Evolutionary conservation across 805 yeast genomes (phyloP).

Genomic region (Ogataea trehaloabstinens): DNA sequence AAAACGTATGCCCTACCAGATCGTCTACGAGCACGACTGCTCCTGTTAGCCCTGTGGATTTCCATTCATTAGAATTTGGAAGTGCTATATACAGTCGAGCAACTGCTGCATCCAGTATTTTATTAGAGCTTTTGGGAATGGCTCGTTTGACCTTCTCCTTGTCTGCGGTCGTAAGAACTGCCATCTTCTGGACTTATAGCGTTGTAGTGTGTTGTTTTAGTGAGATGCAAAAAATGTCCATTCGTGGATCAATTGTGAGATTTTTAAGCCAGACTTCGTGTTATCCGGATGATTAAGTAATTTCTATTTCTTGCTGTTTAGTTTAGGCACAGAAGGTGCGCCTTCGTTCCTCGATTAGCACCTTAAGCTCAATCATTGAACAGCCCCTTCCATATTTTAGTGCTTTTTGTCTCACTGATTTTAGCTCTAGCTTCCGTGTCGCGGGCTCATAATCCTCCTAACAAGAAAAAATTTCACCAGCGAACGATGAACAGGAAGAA

Average conservation of each 20-base stretch:
- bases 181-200: slow-evolving; percentile 24
- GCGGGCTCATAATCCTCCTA: too few relatives aligned
- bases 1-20: slow-evolving; percentile 89
- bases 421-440: too few relatives aligned
- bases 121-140: slow-evolving; percentile 83
- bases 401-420: too few relatives aligned
- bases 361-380: too few relatives aligned
- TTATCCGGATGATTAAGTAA: too few relatives aligned
- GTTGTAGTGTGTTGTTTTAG: not conserved
- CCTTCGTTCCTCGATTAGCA: too few relatives aligned
- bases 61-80: slow-evolving; percentile 81
- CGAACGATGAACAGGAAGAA: too few relatives aligned
- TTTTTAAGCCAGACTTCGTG: not conserved
- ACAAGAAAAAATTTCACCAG: too few relatives aligned
- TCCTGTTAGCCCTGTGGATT: slow-evolving; percentile 84
- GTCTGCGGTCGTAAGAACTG: slow-evolving; percentile 52
- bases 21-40: slow-evolving; percentile 89
- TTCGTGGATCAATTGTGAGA: not conserved
- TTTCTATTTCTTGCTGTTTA: too few relatives aligned
- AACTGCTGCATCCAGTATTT: slow-evolving; percentile 84
- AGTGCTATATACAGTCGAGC: slow-evolving; percentile 88
- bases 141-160: slow-evolving; percentile 88
- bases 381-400: too few relatives aligned
- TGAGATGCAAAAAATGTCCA: not conserved
- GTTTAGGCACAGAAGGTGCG: too few relatives aligned